These are phyloP conservation scores for Gossypium herbaceum DNA, from an alignment of 345 rosid genomes.

Conservation along the genomic window DNA sequence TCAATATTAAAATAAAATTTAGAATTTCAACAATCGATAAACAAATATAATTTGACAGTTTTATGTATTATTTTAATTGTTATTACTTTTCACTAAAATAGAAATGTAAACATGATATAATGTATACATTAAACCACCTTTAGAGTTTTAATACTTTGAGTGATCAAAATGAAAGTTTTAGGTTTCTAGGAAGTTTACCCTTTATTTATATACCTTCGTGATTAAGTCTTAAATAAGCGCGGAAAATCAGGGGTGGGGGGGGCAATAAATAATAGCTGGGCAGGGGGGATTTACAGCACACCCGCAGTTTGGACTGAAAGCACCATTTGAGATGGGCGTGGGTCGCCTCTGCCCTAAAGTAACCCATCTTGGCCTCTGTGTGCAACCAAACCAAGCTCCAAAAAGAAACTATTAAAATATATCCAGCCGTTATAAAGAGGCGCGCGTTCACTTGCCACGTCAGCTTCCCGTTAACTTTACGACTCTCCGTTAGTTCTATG, in stretches of 20 bases:
- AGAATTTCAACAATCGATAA: no score
- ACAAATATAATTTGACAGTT: no score
- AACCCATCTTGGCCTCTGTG: not conserved
- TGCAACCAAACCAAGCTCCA: not conserved
- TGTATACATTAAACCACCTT: no score
- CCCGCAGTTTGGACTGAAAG: constrained; percentile 3
- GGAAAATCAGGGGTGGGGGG: not conserved
- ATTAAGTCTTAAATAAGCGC: not conserved
- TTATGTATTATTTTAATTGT: no score
- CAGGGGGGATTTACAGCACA: not conserved
- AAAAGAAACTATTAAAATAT: not conserved
- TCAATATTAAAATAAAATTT: no score
- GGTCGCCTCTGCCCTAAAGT: not conserved
- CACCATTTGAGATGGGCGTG: not conserved
- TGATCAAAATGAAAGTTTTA: no score
- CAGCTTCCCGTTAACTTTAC: constrained; percentile 18
- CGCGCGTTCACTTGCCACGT: constrained; percentile 22
- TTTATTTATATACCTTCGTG: not conserved
- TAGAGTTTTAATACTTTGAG: no score
- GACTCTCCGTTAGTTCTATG: constrained; percentile 14
- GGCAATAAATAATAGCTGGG: not conserved
- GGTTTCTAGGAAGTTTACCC: no score
- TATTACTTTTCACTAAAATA: no score
- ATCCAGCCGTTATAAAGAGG: constrained; percentile 22
- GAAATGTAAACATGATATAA: no score